Base-by-base conservation (phyloP, 192 early-diverging fungal species). In the Backusella tuberculispora region DNA sequence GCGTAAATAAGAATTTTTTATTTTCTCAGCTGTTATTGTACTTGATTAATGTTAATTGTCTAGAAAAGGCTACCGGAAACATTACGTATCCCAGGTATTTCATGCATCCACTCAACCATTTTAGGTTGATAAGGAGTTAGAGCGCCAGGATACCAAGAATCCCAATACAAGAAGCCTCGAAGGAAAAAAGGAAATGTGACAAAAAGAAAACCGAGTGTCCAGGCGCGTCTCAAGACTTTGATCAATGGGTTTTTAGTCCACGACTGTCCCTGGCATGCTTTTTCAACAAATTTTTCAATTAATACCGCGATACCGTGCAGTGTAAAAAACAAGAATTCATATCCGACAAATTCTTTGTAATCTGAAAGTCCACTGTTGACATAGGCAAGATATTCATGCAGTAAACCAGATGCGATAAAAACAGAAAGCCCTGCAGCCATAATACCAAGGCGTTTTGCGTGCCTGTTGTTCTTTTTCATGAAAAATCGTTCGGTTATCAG, bases 371-470 rank as follows among this genome's bases (percentile, higher is more conserved):
- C 53, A 24, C 9, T 24, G 10, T 60, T 60, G 21, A 60, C 21
- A 60, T 60, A 60, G 10, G 53, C 53, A 60, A 60, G 53, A 60
- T 60, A 60, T 60, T 60, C 53, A 60, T 60, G 53, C 53, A 60
- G 21, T 60, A 60, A 12, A 3, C 53, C 53, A 60, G 53, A 60
- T 3, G 53, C 53, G 13, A 60, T 12, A 60, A 60, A 60, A 60
- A 60, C 53, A 60, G 53, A 60, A 60, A 60, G 21, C 9, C 53
- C 53, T 60, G 53, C 53, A 60, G 53, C 53, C 53, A 60, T 60
- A 60, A 60, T 26, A 24, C 53, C 53, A 26, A 60, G 10, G 10
- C 53, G 19, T 5, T 60, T 60, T 60, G 53, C 53, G 24, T 60
- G 21, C 53, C 24, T 60, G 53, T 26, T 60, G 19, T 60, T 26